Base-by-base conservation (phyloP, 2,329 filamentous ascomycete species). In the Aspergillus thermomutatus region DNA sequence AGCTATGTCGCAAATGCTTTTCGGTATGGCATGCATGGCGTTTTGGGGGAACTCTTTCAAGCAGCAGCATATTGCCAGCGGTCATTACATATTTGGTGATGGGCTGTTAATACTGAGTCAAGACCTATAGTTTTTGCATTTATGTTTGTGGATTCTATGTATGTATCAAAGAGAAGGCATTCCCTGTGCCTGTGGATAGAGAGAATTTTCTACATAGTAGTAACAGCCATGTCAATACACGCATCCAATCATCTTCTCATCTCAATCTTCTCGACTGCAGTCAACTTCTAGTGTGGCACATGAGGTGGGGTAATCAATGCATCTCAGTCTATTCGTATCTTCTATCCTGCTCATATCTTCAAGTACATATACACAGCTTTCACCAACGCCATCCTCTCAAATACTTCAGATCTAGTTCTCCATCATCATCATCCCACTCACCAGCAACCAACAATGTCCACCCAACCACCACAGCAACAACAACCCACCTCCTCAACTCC, bases 1-100 rank as follows among this genome's bases (percentile, higher is more conserved):
- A 55, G 49, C 47, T 52, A 19, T 55, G 43, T 46, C 43, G 43
- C 43, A 14, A 23, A 46, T 52, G 21, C 50, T 34, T 34, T 50
- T 50, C 51, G 49, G 52, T 11, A 41, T 37, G 55, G 53, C 56
- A 61, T 60, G 50, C 58, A 54, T 45, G 60, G 57, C 55, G 60
- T 63, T 61, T 54, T 51, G 59, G 43, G 43, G 23, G 9, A 46
- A n/a, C n/a, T 19, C 25, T 23, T 14, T 14, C 11, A 23, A 14
- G 11, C n/a, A 23, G 19, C n/a, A 46, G 43, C 43, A 46, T 46
- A 23, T 46, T 25, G 43, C 43, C 43, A 46, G 43, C 43, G 43
- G 23, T 46, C 23, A 25, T 46, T 46, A 14, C 21, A 2, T 28
- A 11, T 21, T 47, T 31, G 49, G 49, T 50, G 28, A 37, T 50